Percentiles rank a stretch among this genome's conserved stretches.
These are phyloP conservation scores for Clitoria ternatea DNA, from an alignment of 306 rosid species.

Conservation along the genomic window DNA sequence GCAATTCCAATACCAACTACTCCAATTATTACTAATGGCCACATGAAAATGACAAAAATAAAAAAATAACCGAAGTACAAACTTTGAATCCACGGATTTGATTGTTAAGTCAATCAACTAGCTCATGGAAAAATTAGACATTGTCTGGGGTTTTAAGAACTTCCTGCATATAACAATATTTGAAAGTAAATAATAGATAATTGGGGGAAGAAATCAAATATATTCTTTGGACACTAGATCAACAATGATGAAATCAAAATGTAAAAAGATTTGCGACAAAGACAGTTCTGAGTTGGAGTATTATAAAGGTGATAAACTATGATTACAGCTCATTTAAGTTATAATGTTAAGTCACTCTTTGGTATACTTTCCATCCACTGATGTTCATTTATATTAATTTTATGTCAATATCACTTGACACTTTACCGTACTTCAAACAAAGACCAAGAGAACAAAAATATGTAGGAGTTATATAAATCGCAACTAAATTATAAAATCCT, in stretches of 20 bases:
- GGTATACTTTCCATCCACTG: not conserved
- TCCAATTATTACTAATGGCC: not conserved
- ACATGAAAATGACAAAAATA: not conserved
- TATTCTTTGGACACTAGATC: not conserved
- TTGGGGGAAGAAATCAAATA: no score
- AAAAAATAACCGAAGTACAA: no score
- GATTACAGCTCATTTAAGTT: not conserved
- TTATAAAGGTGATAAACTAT: no score
- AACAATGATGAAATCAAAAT: not conserved
- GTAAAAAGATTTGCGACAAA: not conserved
- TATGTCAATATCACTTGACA: not conserved
- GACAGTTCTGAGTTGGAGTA: no score
- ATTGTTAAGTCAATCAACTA: no score
- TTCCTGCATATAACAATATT: no score
- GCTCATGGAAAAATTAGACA: no score
- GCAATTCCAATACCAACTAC: not conserved
- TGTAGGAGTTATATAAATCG: not conserved
- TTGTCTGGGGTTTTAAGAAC: no score
- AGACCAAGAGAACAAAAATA: not conserved
- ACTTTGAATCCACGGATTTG: no score
- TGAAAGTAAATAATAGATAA: no score
- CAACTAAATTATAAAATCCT: not conserved
- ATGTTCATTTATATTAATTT: constrained; percentile 1
- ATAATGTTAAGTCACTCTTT: not conserved
- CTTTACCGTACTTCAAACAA: not conserved